These are phyloP conservation scores for Rhynchospora pubera DNA, from an alignment of 176 grass and related monocot species.

Conservation along the genomic window DNA sequence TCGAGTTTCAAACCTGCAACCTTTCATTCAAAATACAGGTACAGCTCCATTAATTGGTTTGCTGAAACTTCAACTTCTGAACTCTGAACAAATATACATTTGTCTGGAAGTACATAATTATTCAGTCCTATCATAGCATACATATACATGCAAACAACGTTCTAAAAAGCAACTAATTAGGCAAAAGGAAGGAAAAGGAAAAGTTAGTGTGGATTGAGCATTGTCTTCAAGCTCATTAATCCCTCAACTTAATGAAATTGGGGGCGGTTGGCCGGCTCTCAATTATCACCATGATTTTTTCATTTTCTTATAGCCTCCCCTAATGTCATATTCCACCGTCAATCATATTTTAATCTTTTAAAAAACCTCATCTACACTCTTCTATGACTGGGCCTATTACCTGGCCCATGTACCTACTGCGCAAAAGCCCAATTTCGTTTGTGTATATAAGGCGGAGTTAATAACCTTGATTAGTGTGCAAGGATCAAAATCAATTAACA, in stretches of 20 bases:
- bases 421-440: background rate
- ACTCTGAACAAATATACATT: background rate
- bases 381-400: background rate
- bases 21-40: too few species aligned
- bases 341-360: conserved; percentile 40
- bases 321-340: conserved; percentile 41
- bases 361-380: background rate
- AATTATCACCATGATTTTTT: conserved; percentile 13
- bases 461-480: background rate
- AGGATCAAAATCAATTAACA: background rate
- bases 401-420: conserved; percentile 15
- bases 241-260: conserved; percentile 21
- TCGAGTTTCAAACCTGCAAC: too few species aligned
- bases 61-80: background rate
- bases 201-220: background rate
- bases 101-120: background rate
- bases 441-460: conserved; percentile 38
- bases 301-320: conserved; percentile 18
- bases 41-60: background rate
- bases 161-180: background rate
- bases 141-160: too few species aligned
- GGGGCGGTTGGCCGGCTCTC: conserved; percentile 62
- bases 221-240: conserved; percentile 32
- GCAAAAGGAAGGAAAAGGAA: background rate
- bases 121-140: background rate